Percentiles rank a stretch among this genome's conserved stretches.
These are phyloP conservation scores for Diplodia intermedia DNA, from an alignment of 2,329 filamentous ascomycete species.

Conservation along the genomic window DNA sequence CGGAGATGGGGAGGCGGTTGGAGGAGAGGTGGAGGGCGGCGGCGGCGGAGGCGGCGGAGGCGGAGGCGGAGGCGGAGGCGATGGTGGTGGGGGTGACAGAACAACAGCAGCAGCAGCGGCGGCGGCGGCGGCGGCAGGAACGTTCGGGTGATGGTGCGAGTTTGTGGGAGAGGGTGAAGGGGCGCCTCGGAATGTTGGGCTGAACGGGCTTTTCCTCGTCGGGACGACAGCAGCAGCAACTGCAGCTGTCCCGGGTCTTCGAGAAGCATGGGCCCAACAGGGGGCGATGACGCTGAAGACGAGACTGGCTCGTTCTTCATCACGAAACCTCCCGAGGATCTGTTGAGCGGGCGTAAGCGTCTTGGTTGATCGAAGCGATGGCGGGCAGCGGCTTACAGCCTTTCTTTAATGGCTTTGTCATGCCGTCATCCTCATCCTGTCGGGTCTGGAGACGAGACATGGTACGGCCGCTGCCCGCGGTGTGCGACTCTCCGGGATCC, in stretches of 20 bases:
- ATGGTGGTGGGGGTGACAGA: no score
- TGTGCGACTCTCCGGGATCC: no score
- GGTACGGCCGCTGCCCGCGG: no score
- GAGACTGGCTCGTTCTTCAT: neutral
- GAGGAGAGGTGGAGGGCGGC: neutral
- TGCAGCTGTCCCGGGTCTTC: neutral
- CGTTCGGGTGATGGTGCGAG: neutral
- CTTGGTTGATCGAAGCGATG: neutral
- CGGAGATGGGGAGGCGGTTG: conserved; percentile 24
- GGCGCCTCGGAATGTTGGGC: neutral
- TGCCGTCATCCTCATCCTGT: no score
- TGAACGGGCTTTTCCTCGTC: neutral
- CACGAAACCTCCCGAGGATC: neutral
- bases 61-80: neutral
- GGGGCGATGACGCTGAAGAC: neutral
- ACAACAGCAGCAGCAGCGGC: neutral
- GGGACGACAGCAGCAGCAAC: neutral
- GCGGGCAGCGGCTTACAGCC: neutral
- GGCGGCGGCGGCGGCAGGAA: neutral
- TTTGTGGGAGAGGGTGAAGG: neutral
- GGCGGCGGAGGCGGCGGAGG: neutral
- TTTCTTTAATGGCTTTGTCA: no score
- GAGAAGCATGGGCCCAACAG: neutral
- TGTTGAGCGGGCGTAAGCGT: neutral
- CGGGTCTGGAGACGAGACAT: no score